Base-by-base conservation (phyloP, 371 early-diverging fungal genomes). In the Rhizopus stolonifer region DNA sequence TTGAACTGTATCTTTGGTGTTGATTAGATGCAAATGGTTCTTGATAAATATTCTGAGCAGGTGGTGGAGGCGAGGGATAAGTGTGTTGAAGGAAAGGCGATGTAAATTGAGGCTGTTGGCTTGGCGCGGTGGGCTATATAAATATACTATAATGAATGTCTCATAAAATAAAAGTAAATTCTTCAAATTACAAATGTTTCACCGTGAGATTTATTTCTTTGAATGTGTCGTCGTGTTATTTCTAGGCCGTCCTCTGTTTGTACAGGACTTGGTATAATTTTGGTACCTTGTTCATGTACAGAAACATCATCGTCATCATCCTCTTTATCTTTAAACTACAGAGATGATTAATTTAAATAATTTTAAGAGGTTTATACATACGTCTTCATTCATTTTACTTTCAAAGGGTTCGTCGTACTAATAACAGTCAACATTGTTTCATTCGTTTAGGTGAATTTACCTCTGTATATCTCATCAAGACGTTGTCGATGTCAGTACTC, bases 381-480 rank as follows among this genome's bases (percentile, higher is more conserved):
- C 83, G 49, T 86, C 86, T 21, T 73, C 69, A 46, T 84, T 86
- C 18, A 71, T 71, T 53, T 83, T 79, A 45, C 81, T 81, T 59
- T 86, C 86, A 55, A 79, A 80, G 4, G 84, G 84, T 33, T 84
- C 86, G 39, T 69, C 81, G 58, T 82, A 86, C 84, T 85, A 52
- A n/a, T n/a, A n/a, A n/a, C n/a, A n/a, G n/a, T n/a, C n/a, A n/a
- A n/a, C n/a, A n/a, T n/a, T n/a, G 13, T 3, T 19, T 42, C 21
- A 42, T 18, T 19, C 4, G 1, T 14, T n/a, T n/a, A 14, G 36
- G 11, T 36, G 9, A 1, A 36, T 51, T 56, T 72, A 81, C 83
- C 79, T 94, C 93, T 2, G 95, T 93, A 71, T 96, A 96, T 56
- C 86, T 81, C 72, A 94, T 76, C 56, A 96, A 68, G 39, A 94